Percentiles rank a stretch among this genome's conserved stretches.
Conservation (phyloP, 1,284 basidiomycete species). For the Marasmius tenuissimus region DNA sequence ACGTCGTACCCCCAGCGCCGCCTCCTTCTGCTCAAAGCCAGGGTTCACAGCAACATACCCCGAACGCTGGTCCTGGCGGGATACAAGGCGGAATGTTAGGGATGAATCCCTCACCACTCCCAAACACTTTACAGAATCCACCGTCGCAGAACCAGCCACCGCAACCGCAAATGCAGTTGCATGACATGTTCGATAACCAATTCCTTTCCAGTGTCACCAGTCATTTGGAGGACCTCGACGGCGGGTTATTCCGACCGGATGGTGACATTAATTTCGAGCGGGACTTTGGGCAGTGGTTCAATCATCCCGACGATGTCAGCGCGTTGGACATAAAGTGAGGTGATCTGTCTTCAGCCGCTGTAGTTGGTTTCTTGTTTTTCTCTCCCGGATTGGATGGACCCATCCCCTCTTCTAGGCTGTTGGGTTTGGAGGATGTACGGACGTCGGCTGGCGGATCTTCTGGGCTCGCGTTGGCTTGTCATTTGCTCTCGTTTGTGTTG, state of each 20-base stretch:
- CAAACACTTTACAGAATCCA: background rate
- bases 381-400: background rate
- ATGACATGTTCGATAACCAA: conserved; percentile 35
- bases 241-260: conserved; percentile 40
- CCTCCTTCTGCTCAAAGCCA: conserved; percentile 8
- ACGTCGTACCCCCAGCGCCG: background rate
- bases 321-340: conserved; percentile 10
- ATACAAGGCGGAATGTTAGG: background rate
- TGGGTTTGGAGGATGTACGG: background rate
- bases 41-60: conserved; percentile 11
- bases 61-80: background rate
- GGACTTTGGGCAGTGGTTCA: conserved; percentile 72
- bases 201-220: conserved; percentile 41
- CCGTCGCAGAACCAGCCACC: background rate
- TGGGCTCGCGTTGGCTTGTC: background rate
- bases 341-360: background rate
- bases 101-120: conserved; percentile 4
- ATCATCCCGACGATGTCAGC: conserved; percentile 47
- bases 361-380: background rate
- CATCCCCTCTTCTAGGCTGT: background rate
- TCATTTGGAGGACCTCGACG: conserved; percentile 44
- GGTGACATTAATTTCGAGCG: conserved; percentile 61
- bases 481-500: background rate
- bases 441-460: background rate
- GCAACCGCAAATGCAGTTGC: conserved; percentile 18